phyloP scores from a whole-genome alignment of 805 yeast genomes.

The Kuraishia hungarica region DNA sequence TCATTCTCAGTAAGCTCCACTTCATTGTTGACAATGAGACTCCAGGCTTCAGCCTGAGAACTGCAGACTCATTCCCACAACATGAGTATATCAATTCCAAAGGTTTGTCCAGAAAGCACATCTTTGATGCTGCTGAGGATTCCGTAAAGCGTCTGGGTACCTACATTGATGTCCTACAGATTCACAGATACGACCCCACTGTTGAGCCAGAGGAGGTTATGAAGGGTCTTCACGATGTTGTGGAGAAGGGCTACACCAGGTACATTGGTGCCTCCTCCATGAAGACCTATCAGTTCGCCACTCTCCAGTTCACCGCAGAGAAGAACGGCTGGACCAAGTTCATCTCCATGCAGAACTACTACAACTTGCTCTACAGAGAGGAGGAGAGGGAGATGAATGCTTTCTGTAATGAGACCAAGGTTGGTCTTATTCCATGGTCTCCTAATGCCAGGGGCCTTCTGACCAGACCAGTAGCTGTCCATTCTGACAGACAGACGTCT shows the following conservation, averaged over 20 bases:
- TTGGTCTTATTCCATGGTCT: slow-evolving; percentile 55
- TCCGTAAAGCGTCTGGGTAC: slow-evolving; percentile 40
- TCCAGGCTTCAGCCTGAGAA: background rate
- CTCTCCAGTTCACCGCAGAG: slow-evolving; percentile 47
- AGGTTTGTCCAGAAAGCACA: slow-evolving; percentile 38
- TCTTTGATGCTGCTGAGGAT: slow-evolving; percentile 31
- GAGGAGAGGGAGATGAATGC: slow-evolving; percentile 56
- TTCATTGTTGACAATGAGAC: slow-evolving; percentile 12
- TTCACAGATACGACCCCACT: slow-evolving; percentile 42
- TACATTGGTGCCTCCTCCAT: slow-evolving; percentile 59
- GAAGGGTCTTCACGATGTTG: slow-evolving; percentile 45
- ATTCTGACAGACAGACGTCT: slow-evolving; percentile 1
- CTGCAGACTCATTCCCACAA: slow-evolving; percentile 3
- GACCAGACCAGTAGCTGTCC: slow-evolving; percentile 1
- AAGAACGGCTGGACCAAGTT: slow-evolving; percentile 47
- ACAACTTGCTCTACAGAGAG: slow-evolving; percentile 48
- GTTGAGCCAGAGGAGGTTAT: slow-evolving; percentile 45
- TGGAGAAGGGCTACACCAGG: slow-evolving; percentile 34
- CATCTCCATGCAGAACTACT: slow-evolving; percentile 47
- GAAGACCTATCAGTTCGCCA: slow-evolving; percentile 45
- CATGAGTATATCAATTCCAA: slow-evolving; percentile 18
- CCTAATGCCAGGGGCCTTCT: slow-evolving; percentile 44
- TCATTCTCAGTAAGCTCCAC: slow-evolving; percentile 42
- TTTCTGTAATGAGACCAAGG: slow-evolving; percentile 39
- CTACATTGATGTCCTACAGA: slow-evolving; percentile 43